These are phyloP conservation scores for Rhodocollybia butyracea DNA, from an alignment of 768 basidiomycete species.

Conservation along the genomic window DNA sequence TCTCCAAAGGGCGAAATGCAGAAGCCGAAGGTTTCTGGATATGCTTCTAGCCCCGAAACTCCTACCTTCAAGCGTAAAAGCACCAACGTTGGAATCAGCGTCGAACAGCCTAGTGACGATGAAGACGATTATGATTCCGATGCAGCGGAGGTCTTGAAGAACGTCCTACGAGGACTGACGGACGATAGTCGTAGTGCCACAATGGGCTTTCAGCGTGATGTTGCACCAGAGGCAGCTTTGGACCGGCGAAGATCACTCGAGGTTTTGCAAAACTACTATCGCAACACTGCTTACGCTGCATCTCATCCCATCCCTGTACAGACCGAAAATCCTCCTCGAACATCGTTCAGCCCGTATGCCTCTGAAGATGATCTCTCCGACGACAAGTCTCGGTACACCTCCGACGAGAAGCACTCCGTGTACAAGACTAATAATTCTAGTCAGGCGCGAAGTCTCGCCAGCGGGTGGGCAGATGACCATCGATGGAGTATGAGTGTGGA, in stretches of 20 bases:
- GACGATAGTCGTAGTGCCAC: constrained; percentile 16
- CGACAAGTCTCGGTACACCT: constrained; percentile 21
- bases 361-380: constrained; percentile 17
- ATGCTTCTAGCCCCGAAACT: background rate
- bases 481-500: constrained; percentile 38
- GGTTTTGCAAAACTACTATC: constrained; percentile 6
- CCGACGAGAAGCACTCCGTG: constrained; percentile 24
- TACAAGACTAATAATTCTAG: constrained; percentile 20
- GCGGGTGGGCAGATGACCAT: constrained; percentile 28
- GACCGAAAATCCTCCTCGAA: constrained; percentile 9
- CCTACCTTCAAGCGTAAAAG: constrained; percentile 8
- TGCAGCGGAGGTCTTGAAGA: constrained; percentile 30
- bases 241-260: constrained; percentile 29
- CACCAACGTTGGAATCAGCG: constrained; percentile 10
- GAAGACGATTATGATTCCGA: constrained; percentile 24
- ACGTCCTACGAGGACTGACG: constrained; percentile 36
- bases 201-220: background rate
- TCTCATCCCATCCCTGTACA: constrained; percentile 10
- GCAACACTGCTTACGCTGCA: background rate
- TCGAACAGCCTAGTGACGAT: constrained; percentile 14
- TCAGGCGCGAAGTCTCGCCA: constrained; percentile 7
- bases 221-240: constrained; percentile 19
- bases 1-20: constrained; percentile 9
- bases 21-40: background rate
- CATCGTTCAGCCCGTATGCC: constrained; percentile 10